Evolutionary conservation across 108 stramenopile species (phyloP).

Genomic region (Mediolabrus comicus): DNA sequence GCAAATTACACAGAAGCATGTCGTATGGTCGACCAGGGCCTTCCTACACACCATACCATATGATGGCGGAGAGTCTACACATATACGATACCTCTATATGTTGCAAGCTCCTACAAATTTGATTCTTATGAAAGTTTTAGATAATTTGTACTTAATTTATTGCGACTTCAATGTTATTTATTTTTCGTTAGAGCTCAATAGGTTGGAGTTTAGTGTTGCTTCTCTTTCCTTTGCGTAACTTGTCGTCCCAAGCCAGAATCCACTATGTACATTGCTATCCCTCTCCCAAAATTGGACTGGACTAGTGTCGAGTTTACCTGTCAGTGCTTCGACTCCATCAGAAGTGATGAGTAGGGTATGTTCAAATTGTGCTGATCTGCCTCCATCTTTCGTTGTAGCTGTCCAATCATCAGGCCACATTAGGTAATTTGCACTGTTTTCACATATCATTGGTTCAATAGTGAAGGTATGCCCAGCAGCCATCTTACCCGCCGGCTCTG

Average conservation of each 20-base stretch:
- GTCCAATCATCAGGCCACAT: slow-evolving; percentile 99
- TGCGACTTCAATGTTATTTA: not conserved
- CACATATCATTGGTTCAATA: slow-evolving; percentile 99
- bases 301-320: slow-evolving; percentile 77
- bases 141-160: not conserved
- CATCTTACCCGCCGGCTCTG: slow-evolving; percentile 88
- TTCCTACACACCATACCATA: too few relatives aligned
- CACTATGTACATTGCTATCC: slow-evolving; percentile 69
- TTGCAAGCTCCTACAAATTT: too few relatives aligned
- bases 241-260: slow-evolving; percentile 80
- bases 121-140: too few relatives aligned
- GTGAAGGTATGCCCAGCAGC: slow-evolving; percentile 96
- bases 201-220: slow-evolving; percentile 42
- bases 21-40: too few relatives aligned
- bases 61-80: too few relatives aligned
- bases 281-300: slow-evolving; percentile 90
- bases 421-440: slow-evolving; percentile 61
- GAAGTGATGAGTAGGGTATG: slow-evolving; percentile 87
- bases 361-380: slow-evolving; percentile 92
- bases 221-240: slow-evolving; percentile 40
- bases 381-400: slow-evolving; percentile 83
- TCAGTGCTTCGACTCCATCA: slow-evolving; percentile 90
- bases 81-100: too few relatives aligned
- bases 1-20: too few relatives aligned
- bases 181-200: not conserved